A percentile compares a stretch with the other conserved stretches of the same genome.
Conservation (phyloP, 441 rosid species). For the Pelargonium exstipulatum region DNA sequence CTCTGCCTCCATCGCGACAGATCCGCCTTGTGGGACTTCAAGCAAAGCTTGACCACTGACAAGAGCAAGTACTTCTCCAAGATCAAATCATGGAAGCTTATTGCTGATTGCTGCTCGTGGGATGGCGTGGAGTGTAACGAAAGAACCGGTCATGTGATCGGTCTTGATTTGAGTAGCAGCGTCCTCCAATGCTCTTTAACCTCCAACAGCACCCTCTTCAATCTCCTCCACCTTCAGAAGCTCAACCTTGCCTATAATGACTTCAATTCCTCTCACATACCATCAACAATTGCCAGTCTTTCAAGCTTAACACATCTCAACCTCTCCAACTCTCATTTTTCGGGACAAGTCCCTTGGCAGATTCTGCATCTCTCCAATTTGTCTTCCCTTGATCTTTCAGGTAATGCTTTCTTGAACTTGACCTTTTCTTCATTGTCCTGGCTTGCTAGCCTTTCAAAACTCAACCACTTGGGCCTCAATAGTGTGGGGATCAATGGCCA, state of each 20-base stretch:
- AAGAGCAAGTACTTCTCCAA: background rate
- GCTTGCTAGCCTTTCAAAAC: background rate
- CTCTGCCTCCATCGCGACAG: slow-evolving; percentile 2
- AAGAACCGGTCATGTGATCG: slow-evolving; percentile 17
- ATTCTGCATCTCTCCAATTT: slow-evolving; percentile 11
- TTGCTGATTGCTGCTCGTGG: slow-evolving; percentile 24
- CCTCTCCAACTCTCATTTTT: slow-evolving; percentile 10
- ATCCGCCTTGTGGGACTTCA: slow-evolving; percentile 13
- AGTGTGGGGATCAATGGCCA: no score
- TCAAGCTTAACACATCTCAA: slow-evolving; percentile 16
- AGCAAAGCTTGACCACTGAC: slow-evolving; percentile 6
- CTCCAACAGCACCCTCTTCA: slow-evolving; percentile 18
- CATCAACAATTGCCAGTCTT: slow-evolving; percentile 14
- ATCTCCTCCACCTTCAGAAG: slow-evolving; percentile 16
- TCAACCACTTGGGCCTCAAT: background rate
- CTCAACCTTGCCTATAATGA: slow-evolving; percentile 22
- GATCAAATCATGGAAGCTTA: slow-evolving; percentile 8
- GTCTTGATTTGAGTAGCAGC: slow-evolving; percentile 19
- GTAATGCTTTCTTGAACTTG: background rate
- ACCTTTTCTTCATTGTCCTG: no score
- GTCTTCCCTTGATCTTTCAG: slow-evolving; percentile 18
- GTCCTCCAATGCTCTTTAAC: slow-evolving; percentile 18
- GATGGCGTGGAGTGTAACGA: slow-evolving; percentile 25
- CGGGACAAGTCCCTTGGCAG: slow-evolving; percentile 12
- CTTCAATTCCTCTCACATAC: slow-evolving; percentile 17